Conservation (phyloP, 495 filamentous ascomycete species). For the Podospora appendiculata region DNA sequence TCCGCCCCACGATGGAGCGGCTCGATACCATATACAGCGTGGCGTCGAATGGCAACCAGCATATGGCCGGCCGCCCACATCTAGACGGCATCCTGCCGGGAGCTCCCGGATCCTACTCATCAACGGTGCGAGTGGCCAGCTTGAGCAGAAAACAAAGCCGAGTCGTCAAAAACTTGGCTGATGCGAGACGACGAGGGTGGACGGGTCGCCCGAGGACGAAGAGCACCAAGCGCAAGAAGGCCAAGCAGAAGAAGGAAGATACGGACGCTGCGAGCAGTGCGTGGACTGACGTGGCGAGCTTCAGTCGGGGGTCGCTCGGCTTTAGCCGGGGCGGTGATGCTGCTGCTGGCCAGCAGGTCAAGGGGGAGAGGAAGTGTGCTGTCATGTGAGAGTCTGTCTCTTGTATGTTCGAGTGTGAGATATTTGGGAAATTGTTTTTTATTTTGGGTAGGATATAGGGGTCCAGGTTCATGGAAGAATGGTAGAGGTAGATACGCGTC, state of each 20-base stretch:
- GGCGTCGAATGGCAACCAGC: slow-evolving; percentile 59
- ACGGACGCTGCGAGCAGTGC: slow-evolving; percentile 29
- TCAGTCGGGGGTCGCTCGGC: slow-evolving; percentile 5
- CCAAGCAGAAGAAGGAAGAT: slow-evolving; percentile 24
- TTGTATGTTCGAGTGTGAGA: too few species aligned
- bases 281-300: slow-evolving; percentile 43
- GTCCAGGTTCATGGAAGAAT: not conserved
- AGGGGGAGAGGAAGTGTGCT: slow-evolving; percentile 42
- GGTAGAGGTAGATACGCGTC: not conserved
- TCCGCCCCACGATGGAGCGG: slow-evolving; percentile 48
- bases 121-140: slow-evolving; percentile 23
- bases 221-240: slow-evolving; percentile 23
- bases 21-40: slow-evolving; percentile 79
- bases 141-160: slow-evolving; percentile 39
- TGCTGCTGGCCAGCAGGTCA: slow-evolving; percentile 11
- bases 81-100: not conserved
- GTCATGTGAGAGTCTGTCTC: slow-evolving; percentile 48
- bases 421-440: not conserved
- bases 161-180: slow-evolving; percentile 47
- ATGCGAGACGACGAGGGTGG: slow-evolving; percentile 48
- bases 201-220: slow-evolving; percentile 27
- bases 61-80: slow-evolving; percentile 37
- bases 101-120: slow-evolving; percentile 17
- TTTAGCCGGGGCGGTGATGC: slow-evolving; percentile 2
- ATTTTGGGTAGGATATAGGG: not conserved